Evolutionary conservation across 257 asterid genomes (phyloP), one percentile per base, ranked within the genome.

Genomic region (Jaltomata sinuosa): DNA sequence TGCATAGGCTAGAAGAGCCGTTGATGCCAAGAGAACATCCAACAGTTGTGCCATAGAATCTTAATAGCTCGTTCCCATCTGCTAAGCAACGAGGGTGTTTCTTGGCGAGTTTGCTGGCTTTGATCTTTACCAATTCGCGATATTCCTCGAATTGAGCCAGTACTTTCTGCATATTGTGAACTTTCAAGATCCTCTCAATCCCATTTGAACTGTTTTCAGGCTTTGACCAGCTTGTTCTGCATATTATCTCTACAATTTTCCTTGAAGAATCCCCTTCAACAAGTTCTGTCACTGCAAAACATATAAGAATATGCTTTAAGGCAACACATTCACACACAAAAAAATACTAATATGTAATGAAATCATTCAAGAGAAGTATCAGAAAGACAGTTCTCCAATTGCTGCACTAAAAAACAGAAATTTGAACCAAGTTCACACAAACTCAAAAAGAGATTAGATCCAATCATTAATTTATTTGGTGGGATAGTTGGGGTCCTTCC

Each of bases 31-130:
- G 89, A 1, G 89, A 22, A 91, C 98, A 95, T 9, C 90, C 92
- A 2, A 95, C 83, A 6, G 93, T 84, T 2, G 98, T 84, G 22
- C 98, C 98, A 57, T 91, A 92, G 85, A 97, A 97, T 22, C 98
- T 85, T 59, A 97, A 88, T 18, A 94, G 94, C 81, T 97, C 99
- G 85, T 97, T 95, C 2, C 99, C 99, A 50, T 97, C 99, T 3
- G 99, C 99, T 11, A 94, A n/a, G 88, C 99, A 97, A 62, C 99
- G 94, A 0, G 98, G 96, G 42, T 97, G 99, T 61, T 94, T 97
- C 84, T 94, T 96, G 2, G 89, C 50, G 14, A 96, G 92, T 72
- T 90, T 94, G 87, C 89, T 90, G n/a, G 97, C 98, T 82, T 87
- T 96, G 85, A 92, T 92, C 83, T 94, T 96, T 8, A 96, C 99